Percentiles rank a stretch among this genome's conserved stretches.
Evolutionary conservation across 148 eudicot genomes (phyloP).

Genomic region (Pharnaceum exiguum): DNA sequence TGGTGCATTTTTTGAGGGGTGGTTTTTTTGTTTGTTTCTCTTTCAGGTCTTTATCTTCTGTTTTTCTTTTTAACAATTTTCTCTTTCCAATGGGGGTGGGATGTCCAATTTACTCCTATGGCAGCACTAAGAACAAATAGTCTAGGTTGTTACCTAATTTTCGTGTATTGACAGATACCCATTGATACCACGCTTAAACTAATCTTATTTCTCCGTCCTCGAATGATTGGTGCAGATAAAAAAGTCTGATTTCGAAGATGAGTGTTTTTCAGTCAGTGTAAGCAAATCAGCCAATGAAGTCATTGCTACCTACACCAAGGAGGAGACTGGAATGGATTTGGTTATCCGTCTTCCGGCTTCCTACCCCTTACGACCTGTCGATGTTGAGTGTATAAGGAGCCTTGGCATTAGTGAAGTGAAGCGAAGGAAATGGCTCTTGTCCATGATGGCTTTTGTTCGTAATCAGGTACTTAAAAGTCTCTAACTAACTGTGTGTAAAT

Average conservation of each 20-base stretch:
- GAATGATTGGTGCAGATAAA: constrained; percentile 59
- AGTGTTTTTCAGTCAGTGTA: constrained; percentile 81
- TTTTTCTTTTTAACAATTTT: no score
- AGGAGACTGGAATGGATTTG: constrained; percentile 92
- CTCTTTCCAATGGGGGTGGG: no score
- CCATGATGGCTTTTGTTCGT: constrained; percentile 80
- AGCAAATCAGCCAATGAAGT: constrained; percentile 97
- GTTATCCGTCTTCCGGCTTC: constrained; percentile 92
- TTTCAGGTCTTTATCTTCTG: no score
- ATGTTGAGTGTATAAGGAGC: constrained; percentile 84
- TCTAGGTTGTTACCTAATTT: no score
- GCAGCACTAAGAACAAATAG: no score
- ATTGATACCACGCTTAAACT: neutral
- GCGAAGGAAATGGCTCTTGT: constrained; percentile 90
- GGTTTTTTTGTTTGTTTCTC: no score
- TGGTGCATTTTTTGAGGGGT: no score
- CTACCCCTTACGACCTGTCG: constrained; percentile 81
- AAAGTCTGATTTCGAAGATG: constrained; percentile 74
- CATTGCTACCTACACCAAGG: constrained; percentile 96
- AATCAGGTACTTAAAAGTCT: constrained; percentile 60
- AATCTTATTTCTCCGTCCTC: neutral
- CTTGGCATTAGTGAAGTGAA: constrained; percentile 92
- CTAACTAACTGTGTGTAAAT: neutral
- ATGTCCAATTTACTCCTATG: no score
- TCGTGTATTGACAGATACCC: neutral